Evolutionary conservation across 106 monocot species (phyloP), one percentile per base, ranked within the genome.

Genomic region (Acorus gramineus): DNA sequence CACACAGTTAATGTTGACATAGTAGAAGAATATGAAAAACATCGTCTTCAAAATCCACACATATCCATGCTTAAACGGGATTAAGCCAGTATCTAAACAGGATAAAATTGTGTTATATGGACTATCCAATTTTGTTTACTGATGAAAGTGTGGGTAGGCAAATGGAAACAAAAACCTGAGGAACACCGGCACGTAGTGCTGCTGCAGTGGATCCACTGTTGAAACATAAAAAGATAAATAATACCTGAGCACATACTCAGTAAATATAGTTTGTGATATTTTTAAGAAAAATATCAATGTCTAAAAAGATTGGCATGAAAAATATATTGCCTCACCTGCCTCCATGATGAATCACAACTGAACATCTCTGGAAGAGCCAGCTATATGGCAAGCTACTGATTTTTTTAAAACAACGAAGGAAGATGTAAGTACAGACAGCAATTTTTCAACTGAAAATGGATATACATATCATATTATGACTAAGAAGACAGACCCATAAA

Each of bases 201-300:
- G 96, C 90, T 77, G 96, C 96, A 69, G 87, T 85, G 4, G 91
- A 76, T 64, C 96, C 96, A 79, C 96, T 96, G 69, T 66, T 68
- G 64, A n/a, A 47, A 55, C 11, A 61, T 2, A 11, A 47, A 28
- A 44, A 56, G 50, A 64, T 64, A 6, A 48, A 28, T 28, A 1
- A 28, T 28, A 28, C 28, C 28, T 28, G 28, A 28, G 28, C 28
- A 28, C 28, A 28, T 28, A 28, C 28, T 28, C 28, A 28, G 28
- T 28, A 28, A 28, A 28, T 28, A 28, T 28, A 28, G 28, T 28
- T 28, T 28, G 28, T 28, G 28, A 28, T 28, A 28, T 28, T 28
- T 28, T 28, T 1, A 28, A 28, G 28, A 28, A 28, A 28, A 28
- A 28, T 28, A 28, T 28, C 28, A 28, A 28, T 28, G 28, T 28